These are phyloP conservation scores for Beta corolliflora DNA, from an alignment of 179 eudicot genomes.

Conservation along the genomic window DNA sequence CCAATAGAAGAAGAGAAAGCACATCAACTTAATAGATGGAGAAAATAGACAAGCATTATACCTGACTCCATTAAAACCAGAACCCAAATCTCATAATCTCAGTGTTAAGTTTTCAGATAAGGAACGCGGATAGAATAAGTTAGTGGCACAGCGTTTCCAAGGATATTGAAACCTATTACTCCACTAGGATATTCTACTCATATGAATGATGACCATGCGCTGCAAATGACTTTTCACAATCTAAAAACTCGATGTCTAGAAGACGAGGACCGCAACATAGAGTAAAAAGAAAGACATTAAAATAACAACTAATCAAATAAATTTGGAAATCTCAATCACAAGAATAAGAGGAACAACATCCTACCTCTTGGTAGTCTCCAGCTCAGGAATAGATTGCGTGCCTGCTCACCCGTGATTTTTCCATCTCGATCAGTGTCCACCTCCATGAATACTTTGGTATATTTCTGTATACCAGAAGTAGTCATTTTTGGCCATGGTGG, in stretches of 20 bases:
- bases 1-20: neutral
- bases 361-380: slow-evolving; percentile 95
- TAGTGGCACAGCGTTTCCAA: neutral
- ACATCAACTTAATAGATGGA: neutral
- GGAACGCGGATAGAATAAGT: neutral
- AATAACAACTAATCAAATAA: neutral
- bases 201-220: neutral
- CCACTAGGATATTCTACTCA: neutral
- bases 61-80: neutral
- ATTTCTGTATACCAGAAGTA: slow-evolving; percentile 81
- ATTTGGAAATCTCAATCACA: neutral
- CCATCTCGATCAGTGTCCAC: slow-evolving; percentile 95
- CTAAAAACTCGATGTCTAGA: neutral
- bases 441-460: slow-evolving; percentile 84
- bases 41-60: neutral
- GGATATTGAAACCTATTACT: neutral
- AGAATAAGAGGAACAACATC: slow-evolving; percentile 4
- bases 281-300: neutral
- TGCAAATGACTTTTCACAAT: neutral
- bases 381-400: slow-evolving; percentile 84
- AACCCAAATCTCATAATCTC: neutral
- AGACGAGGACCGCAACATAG: neutral
- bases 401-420: slow-evolving; percentile 87
- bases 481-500: slow-evolving; percentile 95
- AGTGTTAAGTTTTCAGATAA: neutral